Evolutionary conservation across 2,329 filamentous ascomycete species (phyloP).

Genomic region (Aphanoascus verrucosus): DNA sequence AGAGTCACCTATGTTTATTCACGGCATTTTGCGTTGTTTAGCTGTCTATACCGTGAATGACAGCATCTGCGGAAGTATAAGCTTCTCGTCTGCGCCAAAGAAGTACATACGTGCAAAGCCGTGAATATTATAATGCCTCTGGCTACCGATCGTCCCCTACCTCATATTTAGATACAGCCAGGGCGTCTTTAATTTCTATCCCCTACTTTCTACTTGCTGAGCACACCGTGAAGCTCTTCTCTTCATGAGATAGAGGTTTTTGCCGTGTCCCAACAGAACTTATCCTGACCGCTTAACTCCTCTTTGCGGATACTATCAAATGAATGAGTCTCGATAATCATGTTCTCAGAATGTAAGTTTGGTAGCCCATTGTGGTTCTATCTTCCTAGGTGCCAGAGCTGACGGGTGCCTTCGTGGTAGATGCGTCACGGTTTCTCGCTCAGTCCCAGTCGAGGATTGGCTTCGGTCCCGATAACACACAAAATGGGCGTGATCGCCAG

Average conservation of each 20-base stretch:
- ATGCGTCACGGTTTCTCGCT: constrained; percentile 91
- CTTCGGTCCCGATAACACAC: constrained; percentile 50
- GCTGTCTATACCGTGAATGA: background rate
- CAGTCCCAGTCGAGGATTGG: constrained; percentile 90
- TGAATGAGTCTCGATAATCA: constrained; percentile 4
- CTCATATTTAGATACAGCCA: background rate
- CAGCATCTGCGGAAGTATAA: background rate
- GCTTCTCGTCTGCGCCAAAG: background rate
- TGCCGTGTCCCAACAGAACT: background rate
- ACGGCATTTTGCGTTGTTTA: too few species aligned
- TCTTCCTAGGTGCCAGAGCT: background rate
- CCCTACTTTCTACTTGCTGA: background rate
- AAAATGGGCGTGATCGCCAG: constrained; percentile 41
- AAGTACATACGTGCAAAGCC: background rate
- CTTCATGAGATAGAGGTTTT: background rate
- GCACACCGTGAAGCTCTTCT: background rate
- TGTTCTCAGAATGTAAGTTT: constrained; percentile 19
- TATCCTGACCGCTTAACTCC: constrained; percentile 2
- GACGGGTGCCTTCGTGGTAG: constrained; percentile 40
- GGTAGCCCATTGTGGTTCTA: background rate
- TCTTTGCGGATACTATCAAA: background rate
- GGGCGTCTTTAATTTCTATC: background rate
- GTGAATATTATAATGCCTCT: background rate
- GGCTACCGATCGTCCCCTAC: constrained; percentile 3
- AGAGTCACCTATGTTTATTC: background rate